Conservation (phyloP, 1,284 basidiomycete genomes). For the Termitomyces sp. region DNA sequence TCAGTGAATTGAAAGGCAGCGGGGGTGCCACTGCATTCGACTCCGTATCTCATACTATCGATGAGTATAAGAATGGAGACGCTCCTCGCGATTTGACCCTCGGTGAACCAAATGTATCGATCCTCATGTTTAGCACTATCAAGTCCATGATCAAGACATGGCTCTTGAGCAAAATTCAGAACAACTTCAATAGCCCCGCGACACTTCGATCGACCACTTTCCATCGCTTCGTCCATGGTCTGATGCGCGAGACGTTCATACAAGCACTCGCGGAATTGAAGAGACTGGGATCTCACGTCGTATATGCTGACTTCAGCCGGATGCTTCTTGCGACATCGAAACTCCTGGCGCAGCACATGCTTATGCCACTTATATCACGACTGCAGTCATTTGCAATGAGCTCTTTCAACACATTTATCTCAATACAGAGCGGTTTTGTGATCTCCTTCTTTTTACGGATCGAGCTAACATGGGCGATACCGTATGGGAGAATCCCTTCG, state of each 20-base stretch:
- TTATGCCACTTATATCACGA: conserved; percentile 92
- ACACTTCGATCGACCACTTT: conserved; percentile 87
- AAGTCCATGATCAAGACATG: conserved; percentile 89
- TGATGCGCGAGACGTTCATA: conserved; percentile 98
- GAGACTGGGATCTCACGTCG: conserved; percentile 87
- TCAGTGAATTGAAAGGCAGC: conserved; percentile 96
- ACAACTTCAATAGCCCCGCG: conserved; percentile 58
- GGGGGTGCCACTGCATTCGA: conserved; percentile 93
- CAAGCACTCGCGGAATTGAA: conserved; percentile 97
- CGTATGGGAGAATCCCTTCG: conserved; percentile 74
- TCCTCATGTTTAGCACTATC: conserved; percentile 82
- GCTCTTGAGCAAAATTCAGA: conserved; percentile 84
- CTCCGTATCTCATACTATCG: conserved; percentile 84
- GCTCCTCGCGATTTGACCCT: conserved; percentile 75
- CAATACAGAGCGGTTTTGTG: conserved; percentile 87
- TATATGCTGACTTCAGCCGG: conserved; percentile 93
- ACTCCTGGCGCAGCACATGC: conserved; percentile 91
- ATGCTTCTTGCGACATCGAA: conserved; percentile 93
- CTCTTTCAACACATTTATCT: conserved; percentile 93
- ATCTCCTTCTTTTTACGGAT: conserved; percentile 96
- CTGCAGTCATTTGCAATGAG: conserved; percentile 91
- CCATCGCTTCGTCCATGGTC: conserved; percentile 89
- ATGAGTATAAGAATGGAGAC: conserved; percentile 83
- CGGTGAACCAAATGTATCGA: conserved; percentile 91
- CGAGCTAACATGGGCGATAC: conserved; percentile 90